Conservation (phyloP, 1,139 yeast genomes). For the Candida sp. region DNA sequence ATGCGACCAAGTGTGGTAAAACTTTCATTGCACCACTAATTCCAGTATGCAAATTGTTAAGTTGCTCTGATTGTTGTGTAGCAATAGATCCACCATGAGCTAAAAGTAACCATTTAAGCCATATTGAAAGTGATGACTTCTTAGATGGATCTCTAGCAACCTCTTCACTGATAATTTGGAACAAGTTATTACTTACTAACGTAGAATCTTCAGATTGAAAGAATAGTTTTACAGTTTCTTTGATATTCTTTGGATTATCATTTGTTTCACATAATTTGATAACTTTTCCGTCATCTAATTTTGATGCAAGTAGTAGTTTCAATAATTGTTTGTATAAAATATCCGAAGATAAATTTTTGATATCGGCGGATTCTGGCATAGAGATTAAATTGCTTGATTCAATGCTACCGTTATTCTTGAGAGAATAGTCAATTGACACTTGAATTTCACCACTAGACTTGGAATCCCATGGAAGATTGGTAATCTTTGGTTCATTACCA, state of each 20-base stretch:
- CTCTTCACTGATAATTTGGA: constrained; percentile 28
- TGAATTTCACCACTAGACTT: constrained; percentile 12
- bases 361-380: constrained; percentile 8
- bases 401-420: constrained; percentile 4
- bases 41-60: constrained; percentile 27
- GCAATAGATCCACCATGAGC: constrained; percentile 42
- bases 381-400: constrained; percentile 4
- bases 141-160: constrained; percentile 34
- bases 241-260: constrained; percentile 29
- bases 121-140: constrained; percentile 29
- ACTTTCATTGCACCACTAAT: constrained; percentile 29
- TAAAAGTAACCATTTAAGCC: constrained; percentile 51
- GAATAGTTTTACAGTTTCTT: constrained; percentile 26
- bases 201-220: constrained; percentile 14
- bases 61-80: constrained; percentile 24
- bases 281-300: constrained; percentile 10
- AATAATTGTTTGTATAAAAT: constrained; percentile 21
- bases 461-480: constrained; percentile 16
- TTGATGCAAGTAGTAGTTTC: constrained; percentile 8
- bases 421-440: constrained; percentile 14
- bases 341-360: constrained; percentile 18
- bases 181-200: constrained; percentile 22
- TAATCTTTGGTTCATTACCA: constrained; percentile 24
- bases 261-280: constrained; percentile 32
- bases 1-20: constrained; percentile 37